Evolutionary conservation across 352 stramenopile genomes (phyloP).

Genomic region (Globisporangium emineosum): DNA sequence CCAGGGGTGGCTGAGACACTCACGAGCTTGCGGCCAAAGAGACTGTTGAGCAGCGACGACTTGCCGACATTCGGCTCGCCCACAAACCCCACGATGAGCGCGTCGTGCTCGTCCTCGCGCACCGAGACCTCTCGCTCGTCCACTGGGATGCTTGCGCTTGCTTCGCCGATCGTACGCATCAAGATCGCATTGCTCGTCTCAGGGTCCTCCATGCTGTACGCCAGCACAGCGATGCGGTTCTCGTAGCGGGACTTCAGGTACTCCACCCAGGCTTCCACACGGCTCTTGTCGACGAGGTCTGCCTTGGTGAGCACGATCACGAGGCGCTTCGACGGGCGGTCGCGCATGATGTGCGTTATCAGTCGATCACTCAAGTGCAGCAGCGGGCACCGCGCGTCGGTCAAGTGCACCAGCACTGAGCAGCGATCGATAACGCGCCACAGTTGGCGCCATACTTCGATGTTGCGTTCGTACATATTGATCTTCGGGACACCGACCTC

Average conservation of each 20-base stretch:
- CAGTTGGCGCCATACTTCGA: constrained; percentile 80
- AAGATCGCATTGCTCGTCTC: constrained; percentile 45
- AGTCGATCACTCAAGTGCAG: constrained; percentile 71
- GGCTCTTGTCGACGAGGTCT: constrained; percentile 89
- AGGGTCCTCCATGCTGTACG: constrained; percentile 63
- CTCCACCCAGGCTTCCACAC: constrained; percentile 91
- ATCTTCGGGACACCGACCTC: constrained; percentile 18
- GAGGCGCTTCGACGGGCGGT: constrained; percentile 84
- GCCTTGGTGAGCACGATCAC: constrained; percentile 99
- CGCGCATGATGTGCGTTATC: constrained; percentile 39
- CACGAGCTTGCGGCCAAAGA: constrained; percentile 77
- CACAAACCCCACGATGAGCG: constrained; percentile 94
- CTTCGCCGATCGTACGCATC: constrained; percentile 40
- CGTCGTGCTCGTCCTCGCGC: constrained; percentile 33
- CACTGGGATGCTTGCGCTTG: constrained; percentile 21
- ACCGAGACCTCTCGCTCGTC: constrained; percentile 92
- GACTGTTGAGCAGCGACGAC: constrained; percentile 91
- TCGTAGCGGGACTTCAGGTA: constrained; percentile 85
- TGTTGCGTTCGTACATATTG: constrained; percentile 78
- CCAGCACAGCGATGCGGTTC: constrained; percentile 82
- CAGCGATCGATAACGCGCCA: constrained; percentile 81
- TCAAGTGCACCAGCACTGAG: constrained; percentile 73
- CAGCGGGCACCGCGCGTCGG: constrained; percentile 65
- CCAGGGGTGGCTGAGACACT: constrained; percentile 76
- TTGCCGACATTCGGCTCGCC: constrained; percentile 98